phyloP scores from a whole-genome alignment of 805 yeast genomes.

The Metschnikowia lochheadii region DNA sequence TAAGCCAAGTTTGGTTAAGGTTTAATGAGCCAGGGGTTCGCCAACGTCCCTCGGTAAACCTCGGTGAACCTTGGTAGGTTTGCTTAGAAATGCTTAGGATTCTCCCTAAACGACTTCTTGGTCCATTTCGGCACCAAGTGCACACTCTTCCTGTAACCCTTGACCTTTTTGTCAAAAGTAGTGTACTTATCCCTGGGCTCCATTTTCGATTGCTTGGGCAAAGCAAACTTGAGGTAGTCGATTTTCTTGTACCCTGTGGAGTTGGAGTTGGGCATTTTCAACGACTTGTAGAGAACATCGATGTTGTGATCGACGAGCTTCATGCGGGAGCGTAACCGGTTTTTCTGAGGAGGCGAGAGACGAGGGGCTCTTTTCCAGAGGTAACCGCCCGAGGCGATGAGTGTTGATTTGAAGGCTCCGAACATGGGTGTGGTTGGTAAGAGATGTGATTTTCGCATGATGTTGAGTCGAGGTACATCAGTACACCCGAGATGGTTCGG shows the following conservation, averaged over 20 bases:
- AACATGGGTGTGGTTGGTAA: constrained; percentile 39
- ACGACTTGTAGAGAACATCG: constrained; percentile 50
- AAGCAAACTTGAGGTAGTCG: constrained; percentile 33
- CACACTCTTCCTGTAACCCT: constrained; percentile 80
- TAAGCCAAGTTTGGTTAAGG: too few relatives aligned
- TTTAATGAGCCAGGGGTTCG: too few relatives aligned
- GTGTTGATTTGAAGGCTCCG: constrained; percentile 67
- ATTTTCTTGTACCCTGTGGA: constrained; percentile 35
- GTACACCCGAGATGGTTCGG: neutral
- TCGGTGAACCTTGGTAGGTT: too few relatives aligned
- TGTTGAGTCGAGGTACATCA: neutral
- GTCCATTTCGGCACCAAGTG: constrained; percentile 94
- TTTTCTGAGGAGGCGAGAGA: constrained; percentile 74
- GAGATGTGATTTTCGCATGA: too few relatives aligned
- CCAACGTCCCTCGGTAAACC: too few relatives aligned
- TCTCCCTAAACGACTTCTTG: constrained; percentile 70
- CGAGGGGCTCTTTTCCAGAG: constrained; percentile 53
- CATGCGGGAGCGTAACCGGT: constrained; percentile 80
- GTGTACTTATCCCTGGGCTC: constrained; percentile 79
- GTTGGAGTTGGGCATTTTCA: constrained; percentile 23
- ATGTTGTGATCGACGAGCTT: constrained; percentile 76
- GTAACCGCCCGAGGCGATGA: constrained; percentile 63
- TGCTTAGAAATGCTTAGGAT: constrained; percentile 62
- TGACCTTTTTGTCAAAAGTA: constrained; percentile 69
- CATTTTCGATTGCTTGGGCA: constrained; percentile 85